Base-by-base conservation (phyloP, 2,329 filamentous ascomycete genomes). In the Colletotrichum liriopes region DNA sequence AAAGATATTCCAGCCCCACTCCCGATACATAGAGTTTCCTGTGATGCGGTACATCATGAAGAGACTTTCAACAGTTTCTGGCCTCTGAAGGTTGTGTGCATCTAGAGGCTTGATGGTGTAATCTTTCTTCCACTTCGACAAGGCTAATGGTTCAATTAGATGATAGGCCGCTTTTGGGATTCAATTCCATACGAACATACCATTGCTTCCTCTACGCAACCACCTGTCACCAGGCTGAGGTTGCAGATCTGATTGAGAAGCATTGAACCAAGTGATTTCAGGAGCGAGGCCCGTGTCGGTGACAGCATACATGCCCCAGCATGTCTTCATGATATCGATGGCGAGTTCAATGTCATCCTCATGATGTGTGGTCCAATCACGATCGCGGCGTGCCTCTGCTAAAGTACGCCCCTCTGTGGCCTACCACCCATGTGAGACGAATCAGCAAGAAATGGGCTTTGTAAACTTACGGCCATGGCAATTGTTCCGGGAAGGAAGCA, bases 401-500 rank as follows among this genome's bases (percentile, higher is more conserved):
- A 98, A 90, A 0, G 92, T 89, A 39, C 93, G 81, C 1, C 96
- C 96, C 43, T 91, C 93, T 0, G 96, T 98, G 0, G 91, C 94
- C 1, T 45, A 20, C 18, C 87, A 6, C 3, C 18, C 2, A 5
- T n/a, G 23, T 52, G 16, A 52, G 16, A 41, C 9, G 9, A 37
- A 6, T 7, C 18, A 61, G 6, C 11, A 5, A 18, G 11, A 9
- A n/a, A 23, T 3, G 9, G 26, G 29, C 14, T 32, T n/a, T 16
- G 26, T 32, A 18, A n/a, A 39, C 54, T 61, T 35, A 61, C 55
- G 20, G 90, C 95, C 1, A 99, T 88, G 0, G 96, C 96, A 77
- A 98, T 97, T 5, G 96, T 98, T 11, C 96, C 96, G 0, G 96
- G 95, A 89, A 98, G 92, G 86, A 98, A 99, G 84, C 96, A 98